Base-by-base conservation (phyloP, 116 monocot species). In the Trichopus zeylanicus region DNA sequence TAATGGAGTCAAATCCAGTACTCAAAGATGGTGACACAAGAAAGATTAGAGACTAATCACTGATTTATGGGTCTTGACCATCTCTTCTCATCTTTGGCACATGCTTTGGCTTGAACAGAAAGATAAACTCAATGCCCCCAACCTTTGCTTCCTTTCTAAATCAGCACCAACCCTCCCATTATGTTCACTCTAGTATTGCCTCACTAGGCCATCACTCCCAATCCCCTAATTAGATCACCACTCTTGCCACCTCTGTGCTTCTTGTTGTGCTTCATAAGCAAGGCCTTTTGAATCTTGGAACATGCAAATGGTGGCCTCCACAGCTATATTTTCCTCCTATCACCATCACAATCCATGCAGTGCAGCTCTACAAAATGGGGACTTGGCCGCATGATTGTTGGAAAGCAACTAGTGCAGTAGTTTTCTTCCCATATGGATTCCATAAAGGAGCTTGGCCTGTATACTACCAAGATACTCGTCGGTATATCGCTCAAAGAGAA, bases 131-230 rank as follows among this genome's bases (percentile, higher is more conserved):
- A 78, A 68, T 60, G 26, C 46, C 24, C 28, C 8, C 49, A 53
- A 47, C 46, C 83, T 83, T 83, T 78, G 83, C 83, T 83, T 83
- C 78, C 64, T 75, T 69, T 63, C 59, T 72, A 84, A 84, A 79
- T 72, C 72, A 30, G 57, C 60, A 63, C 73, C 74, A 68, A 84
- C 84, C 75, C 69, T 75, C 37, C 75, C 57, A 73, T 75, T 75
- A 74, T 29, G 55, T 42, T 20, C 48, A 65, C 29, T 24, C 32
- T 42, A 60, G 39, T 55, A 56, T 38, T 48, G 18, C 54, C 56
- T 71, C 8, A 56, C 22, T 12, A 27, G 0, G 21, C 55, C 35
- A 64, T 26, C 24, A 49, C 21, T 46, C 27, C 11, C 35, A 52
- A 22, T 26, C 12, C 34, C 34, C 10, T 6, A 35, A n/a, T n/a